Evolutionary conservation across 2,329 filamentous ascomycete genomes (phyloP).

Genomic region (Samsoniella hepiali): DNA sequence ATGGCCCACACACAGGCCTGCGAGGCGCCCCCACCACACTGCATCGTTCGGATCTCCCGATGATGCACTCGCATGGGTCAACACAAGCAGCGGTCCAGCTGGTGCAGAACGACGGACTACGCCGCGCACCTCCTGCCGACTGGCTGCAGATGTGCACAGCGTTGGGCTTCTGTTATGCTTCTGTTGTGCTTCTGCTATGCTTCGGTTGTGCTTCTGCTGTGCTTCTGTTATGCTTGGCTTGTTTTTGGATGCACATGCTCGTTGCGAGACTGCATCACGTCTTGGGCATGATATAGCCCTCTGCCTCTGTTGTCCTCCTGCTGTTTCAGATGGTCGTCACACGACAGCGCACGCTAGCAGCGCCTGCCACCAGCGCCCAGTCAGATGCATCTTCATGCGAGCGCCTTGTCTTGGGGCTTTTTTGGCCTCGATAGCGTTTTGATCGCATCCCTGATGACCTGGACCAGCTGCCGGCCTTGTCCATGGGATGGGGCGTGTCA

Average conservation of each 20-base stretch:
- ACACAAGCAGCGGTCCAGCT: background rate
- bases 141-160: background rate
- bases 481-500: background rate
- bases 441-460: background rate
- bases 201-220: background rate
- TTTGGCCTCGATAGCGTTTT: background rate
- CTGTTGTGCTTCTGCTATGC: background rate
- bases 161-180: background rate
- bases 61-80: constrained; percentile 8
- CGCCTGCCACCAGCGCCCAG: background rate
- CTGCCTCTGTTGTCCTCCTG: background rate
- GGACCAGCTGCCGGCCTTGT: background rate
- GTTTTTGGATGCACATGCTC: background rate
- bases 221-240: background rate
- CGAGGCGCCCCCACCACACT: background rate
- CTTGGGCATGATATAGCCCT: background rate
- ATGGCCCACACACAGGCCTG: background rate
- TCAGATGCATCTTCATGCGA: constrained; percentile 6
- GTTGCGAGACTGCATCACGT: background rate
- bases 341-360: constrained; percentile 1
- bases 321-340: background rate
- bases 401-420: background rate
- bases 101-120: background rate
- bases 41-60: constrained; percentile 16
- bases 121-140: background rate